These are phyloP conservation scores for Rutstroemia sp. DNA, from an alignment of 2,329 filamentous ascomycete genomes.

Conservation along the genomic window DNA sequence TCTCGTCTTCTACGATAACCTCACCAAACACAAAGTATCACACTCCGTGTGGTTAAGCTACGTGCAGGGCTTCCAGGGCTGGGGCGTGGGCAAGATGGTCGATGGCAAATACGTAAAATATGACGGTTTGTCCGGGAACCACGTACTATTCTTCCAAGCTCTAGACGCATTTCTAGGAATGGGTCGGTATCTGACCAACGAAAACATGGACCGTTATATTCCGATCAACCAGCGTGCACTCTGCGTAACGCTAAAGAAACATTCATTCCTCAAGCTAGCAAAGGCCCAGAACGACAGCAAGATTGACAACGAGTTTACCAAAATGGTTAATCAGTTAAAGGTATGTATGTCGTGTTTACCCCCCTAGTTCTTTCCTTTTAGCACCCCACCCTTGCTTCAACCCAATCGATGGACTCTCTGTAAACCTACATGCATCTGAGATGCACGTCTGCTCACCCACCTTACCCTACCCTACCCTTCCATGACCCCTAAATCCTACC, in stretches of 20 bases:
- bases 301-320: background rate
- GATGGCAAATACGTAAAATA: background rate
- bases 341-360: background rate
- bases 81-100: background rate
- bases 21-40: background rate
- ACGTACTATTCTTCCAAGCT: constrained; percentile 5
- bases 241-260: background rate
- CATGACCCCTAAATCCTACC: no score
- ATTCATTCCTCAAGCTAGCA: background rate
- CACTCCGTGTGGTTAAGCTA: constrained; percentile 3
- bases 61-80: constrained; percentile 4
- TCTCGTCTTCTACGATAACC: constrained; percentile 6
- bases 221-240: background rate
- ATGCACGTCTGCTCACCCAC: no score
- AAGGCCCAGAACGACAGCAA: background rate
- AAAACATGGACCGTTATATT: background rate
- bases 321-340: constrained; percentile 5
- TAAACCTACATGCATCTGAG: no score
- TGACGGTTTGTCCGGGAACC: constrained; percentile 3
- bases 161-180: background rate
- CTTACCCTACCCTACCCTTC: no score
- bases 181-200: background rate
- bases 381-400: no score
- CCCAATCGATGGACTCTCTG: no score
- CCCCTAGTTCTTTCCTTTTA: background rate